Base-by-base conservation (phyloP, 176 grass and related monocot genomes). In the Musa schizocarpa region DNA sequence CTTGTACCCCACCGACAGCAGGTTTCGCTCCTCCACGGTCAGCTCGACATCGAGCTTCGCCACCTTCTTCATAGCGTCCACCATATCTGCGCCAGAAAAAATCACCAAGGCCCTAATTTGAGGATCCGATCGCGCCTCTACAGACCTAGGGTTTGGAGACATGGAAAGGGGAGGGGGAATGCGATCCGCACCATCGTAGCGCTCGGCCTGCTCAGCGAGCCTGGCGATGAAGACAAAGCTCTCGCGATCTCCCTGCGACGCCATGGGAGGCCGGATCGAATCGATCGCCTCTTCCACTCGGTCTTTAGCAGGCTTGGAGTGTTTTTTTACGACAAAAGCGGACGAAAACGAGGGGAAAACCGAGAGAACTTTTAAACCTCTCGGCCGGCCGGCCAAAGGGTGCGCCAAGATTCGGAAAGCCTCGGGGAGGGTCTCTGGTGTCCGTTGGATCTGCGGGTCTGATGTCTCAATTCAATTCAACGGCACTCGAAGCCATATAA, bases 141-240 rank as follows among this genome's bases (percentile, higher is more conserved):
- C 2, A 49, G 27, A 11, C 11, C 29, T 49, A 69, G 66, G 66
- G 26, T 69, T 69, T 43, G 26, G 16, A 48, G 9, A 69, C n/a
- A 26, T 12, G 13, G 13, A 69, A 69, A 13, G n/a, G 16, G n/a
- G 1, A 65, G 22, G 7, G 19, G 19, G 29, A 12, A 12, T 22
- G 3, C 13, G 26, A 17, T 21, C 29, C 12, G 22, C 52, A 77
- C 75, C 75, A 7, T 77, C 75, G 75, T 77, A 77, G 59, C 75
- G 59, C 75, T 77, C 75, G 59, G 75, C 75, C 61, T 77, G 75
- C 59, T 77, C 75, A 13, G 75, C 75, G n/a, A 77, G 75, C 75
- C 65, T 77, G 27, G 75, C 75, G 48, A 26, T 26, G 75, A 66
- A 77, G 75, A 77, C 61, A 49, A 65, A 65, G 58, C 74, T 23